Percentiles rank a stretch among this genome's conserved stretches.
These are phyloP conservation scores for Talaromyces sp. DNA, from an alignment of 2,329 filamentous ascomycete species.

Conservation along the genomic window DNA sequence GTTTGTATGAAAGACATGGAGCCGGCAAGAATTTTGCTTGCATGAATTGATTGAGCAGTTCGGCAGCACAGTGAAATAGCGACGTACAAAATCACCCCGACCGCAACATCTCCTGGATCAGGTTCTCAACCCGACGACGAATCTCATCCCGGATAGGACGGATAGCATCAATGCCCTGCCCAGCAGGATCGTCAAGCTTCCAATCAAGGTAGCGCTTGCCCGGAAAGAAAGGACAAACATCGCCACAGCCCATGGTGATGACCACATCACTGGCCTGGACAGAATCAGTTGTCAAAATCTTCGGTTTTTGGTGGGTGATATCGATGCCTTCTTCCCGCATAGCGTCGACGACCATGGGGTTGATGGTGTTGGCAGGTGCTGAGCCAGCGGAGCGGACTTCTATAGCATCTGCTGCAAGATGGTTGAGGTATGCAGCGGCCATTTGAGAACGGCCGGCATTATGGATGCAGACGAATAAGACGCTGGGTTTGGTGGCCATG, in stretches of 20 bases:
- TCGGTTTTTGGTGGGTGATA: conserved; percentile 21
- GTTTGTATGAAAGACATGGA: neutral
- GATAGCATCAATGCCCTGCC: conserved; percentile 21
- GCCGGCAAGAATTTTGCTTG: neutral
- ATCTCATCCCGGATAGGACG: conserved; percentile 22
- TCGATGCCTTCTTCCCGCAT: conserved; percentile 27
- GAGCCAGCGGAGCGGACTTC: conserved; percentile 26
- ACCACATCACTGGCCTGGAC: conserved; percentile 23
- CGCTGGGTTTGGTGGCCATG: conserved; percentile 20
- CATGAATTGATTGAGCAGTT: neutral
- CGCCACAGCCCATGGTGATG: conserved; percentile 28
- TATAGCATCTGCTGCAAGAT: conserved; percentile 18
- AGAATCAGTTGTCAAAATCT: conserved; percentile 22
- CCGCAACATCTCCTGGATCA: conserved; percentile 16
- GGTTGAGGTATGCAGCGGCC: conserved; percentile 21
- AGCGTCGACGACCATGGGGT: conserved; percentile 21
- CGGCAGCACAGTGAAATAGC: no score
- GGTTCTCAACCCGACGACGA: conserved; percentile 18
- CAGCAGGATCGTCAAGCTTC: conserved; percentile 24
- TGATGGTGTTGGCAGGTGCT: conserved; percentile 23
- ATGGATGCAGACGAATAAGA: conserved; percentile 26
- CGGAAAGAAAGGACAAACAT: conserved; percentile 24
- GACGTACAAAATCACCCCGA: neutral
- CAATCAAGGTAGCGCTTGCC: conserved; percentile 26
- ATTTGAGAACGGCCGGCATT: conserved; percentile 28